Evolutionary conservation across 78 protist species (phyloP), one percentile per base, ranked within the genome.

Genomic region (Dictyostelium capitatum): DNA sequence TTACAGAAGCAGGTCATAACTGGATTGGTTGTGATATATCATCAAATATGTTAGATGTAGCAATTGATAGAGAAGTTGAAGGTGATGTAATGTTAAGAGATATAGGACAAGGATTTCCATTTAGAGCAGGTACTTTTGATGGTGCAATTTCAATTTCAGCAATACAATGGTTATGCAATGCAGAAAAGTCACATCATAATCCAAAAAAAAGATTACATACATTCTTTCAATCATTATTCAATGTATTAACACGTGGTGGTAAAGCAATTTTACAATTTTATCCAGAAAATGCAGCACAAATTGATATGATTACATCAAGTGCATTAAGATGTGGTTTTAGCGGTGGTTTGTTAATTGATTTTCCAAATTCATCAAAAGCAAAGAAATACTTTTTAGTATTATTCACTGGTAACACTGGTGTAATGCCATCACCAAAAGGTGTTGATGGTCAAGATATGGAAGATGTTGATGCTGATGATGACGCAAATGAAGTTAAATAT

Each of bases 291-390:
- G 70, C 98, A 6, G 82, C 96, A 41, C 99, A 98, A 81, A 80
- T 97, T 59, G 96, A 94, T 10, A 25, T 98, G 79, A 87, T 98
- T 15, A 89, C 97, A 0, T 37, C 75, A 25, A 64, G 90, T 5
- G 99, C 99, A 19, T 87, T 97, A 90, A 53, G 94, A 54, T 78
- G 95, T 53, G 99, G 99, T 53, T 99, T 99, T 83, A 64, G 96
- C 0, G 99, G 99, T 6, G 99, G 99, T 70, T 59, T 97, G 2
- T 96, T 99, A 25, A 97, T 99, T 32, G 99, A 99, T 79, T 98
- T 83, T 84, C 99, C 99, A 19, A 92, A 98, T 87, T 82, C 96
- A 51, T 96, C 98, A 1, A 80, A 87, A n/a, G 99, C 99, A 28
- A 99, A 99, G 78, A 99, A 99, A 89, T 96, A 79, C 73, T 95